A percentile compares a stretch with the other conserved stretches of the same genome.
phyloP scores from a whole-genome alignment of 768 basidiomycete species.

The Epithele typhae region DNA sequence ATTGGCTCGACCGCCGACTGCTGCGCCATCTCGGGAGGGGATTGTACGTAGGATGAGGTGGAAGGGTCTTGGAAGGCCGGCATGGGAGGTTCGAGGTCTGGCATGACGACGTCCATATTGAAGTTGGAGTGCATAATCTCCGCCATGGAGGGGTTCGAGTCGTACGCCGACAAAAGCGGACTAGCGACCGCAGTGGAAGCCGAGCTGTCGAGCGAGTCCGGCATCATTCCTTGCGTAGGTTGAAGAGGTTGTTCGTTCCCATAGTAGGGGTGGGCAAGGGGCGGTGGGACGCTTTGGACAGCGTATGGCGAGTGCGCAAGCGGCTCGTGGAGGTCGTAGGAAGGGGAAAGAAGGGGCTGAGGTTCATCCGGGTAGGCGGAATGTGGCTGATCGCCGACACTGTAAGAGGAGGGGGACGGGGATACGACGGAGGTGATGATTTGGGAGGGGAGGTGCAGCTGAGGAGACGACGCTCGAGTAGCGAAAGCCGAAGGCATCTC shows the following conservation, averaged over 20 bases:
- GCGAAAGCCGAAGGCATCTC: slow-evolving; percentile 24
- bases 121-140: slow-evolving; percentile 12
- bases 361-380: background rate
- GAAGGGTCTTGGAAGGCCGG: slow-evolving; percentile 6
- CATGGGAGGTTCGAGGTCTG: slow-evolving; percentile 11
- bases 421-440: slow-evolving; percentile 1
- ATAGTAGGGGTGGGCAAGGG: too few relatives aligned
- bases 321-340: too few relatives aligned
- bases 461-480: slow-evolving; percentile 29
- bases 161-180: slow-evolving; percentile 7
- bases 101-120: slow-evolving; percentile 20
- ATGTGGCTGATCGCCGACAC: background rate
- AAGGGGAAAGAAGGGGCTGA: too few relatives aligned
- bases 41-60: slow-evolving; percentile 2
- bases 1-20: slow-evolving; percentile 6
- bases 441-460: slow-evolving; percentile 11
- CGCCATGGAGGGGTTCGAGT: slow-evolving; percentile 4
- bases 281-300: too few relatives aligned
- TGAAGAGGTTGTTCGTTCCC: too few relatives aligned
- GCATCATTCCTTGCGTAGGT: background rate
- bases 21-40: background rate
- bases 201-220: slow-evolving; percentile 4
- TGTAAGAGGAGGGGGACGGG: slow-evolving; percentile 1
- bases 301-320: too few relatives aligned
- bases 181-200: slow-evolving; percentile 8